A percentile compares a stretch with the other conserved stretches of the same genome.
These are phyloP conservation scores for Rhizoctonia solani DNA, from an alignment of 1,284 basidiomycete genomes.

Conservation along the genomic window DNA sequence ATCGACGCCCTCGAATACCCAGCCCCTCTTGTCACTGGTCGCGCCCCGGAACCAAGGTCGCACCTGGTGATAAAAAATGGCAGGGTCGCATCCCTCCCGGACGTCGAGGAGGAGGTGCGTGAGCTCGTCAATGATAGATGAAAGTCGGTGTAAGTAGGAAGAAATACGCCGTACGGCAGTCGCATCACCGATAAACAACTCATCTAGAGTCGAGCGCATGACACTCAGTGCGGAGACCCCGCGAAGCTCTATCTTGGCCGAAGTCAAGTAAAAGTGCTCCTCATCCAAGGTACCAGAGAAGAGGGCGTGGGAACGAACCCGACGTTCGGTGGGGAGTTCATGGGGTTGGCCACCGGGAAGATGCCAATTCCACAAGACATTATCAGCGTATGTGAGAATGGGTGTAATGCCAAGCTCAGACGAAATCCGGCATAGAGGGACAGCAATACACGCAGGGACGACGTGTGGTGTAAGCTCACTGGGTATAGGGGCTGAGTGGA, in stretches of 20 bases:
- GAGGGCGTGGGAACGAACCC: constrained; percentile 51
- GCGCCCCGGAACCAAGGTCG: constrained; percentile 92
- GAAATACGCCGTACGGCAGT: constrained; percentile 77
- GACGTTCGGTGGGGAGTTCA: constrained; percentile 54
- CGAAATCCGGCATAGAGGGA: constrained; percentile 81
- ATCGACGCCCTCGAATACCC: constrained; percentile 81
- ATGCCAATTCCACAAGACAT: constrained; percentile 91
- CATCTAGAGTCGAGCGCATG: constrained; percentile 90
- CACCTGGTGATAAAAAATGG: constrained; percentile 81
- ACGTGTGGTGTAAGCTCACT: constrained; percentile 49
- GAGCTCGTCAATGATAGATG: constrained; percentile 68
- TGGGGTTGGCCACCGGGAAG: constrained; percentile 54
- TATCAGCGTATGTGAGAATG: constrained; percentile 90
- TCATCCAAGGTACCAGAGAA: constrained; percentile 89
- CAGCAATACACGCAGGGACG: constrained; percentile 73
- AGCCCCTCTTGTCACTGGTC: constrained; percentile 69
- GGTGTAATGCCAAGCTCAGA: constrained; percentile 83
- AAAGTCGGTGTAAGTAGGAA: constrained; percentile 68
- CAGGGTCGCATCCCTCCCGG: constrained; percentile 74
- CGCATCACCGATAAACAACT: constrained; percentile 85
- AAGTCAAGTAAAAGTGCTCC: constrained; percentile 86
- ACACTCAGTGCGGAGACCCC: constrained; percentile 84
- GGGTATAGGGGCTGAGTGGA: constrained; percentile 71
- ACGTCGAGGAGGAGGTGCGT: constrained; percentile 65
- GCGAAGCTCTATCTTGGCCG: constrained; percentile 88